Evolutionary conservation across 169 alveolate species (phyloP), one percentile per base, ranked within the genome.

Genomic region (Eimeria acervulina): DNA sequence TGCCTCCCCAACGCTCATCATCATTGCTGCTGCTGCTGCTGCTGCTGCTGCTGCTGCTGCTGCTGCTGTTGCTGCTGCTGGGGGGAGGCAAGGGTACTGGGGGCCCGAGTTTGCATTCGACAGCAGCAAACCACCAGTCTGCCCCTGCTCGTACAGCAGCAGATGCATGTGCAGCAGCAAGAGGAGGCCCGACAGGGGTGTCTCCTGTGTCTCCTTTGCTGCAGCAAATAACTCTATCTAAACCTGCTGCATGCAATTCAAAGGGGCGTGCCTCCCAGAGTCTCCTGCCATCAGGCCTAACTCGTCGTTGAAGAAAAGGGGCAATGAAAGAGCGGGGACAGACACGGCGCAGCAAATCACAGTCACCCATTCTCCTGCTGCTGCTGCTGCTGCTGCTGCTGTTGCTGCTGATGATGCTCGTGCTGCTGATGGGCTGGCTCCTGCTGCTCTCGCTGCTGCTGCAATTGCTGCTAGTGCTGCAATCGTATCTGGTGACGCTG

Each of bases 61-160:
- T 47, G 55, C 55, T 47, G 55, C 55, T 47, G 55, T 12, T 47
- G 55, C 55, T 47, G 55, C 55, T 47, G 55, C 55, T 47, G 55
- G 55, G 21, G 36, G 31, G 21, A 66, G 78, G 78, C 12, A 66
- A 17, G 10, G 78, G 78, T 6, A 66, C 78, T 7, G 78, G 78
- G 15, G 78, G 78, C 5, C 78, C 78, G 5, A 66, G 15, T 17
- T 66, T 66, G 21, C 78, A 66, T 17, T 66, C 78, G 4, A 66
- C 78, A 7, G 78, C 78, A n/a, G 78, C 78, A 28, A 66, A 66
- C 78, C 78, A 66, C 78, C 78, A 66, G 21, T 66, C 78, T 8
- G 78, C 78, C 5, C 78, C 78, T 28, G 55, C 12, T 7, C 55
- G 55, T 47, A 47, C 55, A 47, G 55, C 55, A 47, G 55, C 55